Conservation (phyloP, 2,329 filamentous ascomycete genomes). For the Diaporthe nobilis region DNA sequence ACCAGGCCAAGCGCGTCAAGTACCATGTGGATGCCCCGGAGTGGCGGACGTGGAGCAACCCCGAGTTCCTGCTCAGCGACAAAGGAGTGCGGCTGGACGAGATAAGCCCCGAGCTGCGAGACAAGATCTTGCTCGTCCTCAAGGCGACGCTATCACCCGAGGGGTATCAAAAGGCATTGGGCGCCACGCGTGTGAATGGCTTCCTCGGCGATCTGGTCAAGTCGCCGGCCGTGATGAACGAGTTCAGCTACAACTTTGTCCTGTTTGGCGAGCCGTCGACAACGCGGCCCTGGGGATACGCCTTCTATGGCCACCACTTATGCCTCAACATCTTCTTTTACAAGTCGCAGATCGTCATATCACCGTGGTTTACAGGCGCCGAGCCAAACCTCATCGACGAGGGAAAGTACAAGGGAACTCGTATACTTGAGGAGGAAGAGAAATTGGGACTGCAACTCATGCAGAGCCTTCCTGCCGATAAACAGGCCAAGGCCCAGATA, state of each 20-base stretch:
- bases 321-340: slow-evolving; percentile 80
- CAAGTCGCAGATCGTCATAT: slow-evolving; percentile 74
- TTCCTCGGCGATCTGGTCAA: slow-evolving; percentile 79
- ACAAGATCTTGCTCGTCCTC: slow-evolving; percentile 69
- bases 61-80: slow-evolving; percentile 78
- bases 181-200: slow-evolving; percentile 81
- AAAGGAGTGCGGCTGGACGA: slow-evolving; percentile 81
- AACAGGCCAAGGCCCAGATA: slow-evolving; percentile 66
- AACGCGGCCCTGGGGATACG: slow-evolving; percentile 76
- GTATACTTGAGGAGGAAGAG: slow-evolving; percentile 77
- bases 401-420: slow-evolving; percentile 73
- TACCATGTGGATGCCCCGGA: slow-evolving; percentile 79
- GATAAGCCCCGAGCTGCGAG: slow-evolving; percentile 55
- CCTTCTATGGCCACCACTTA: slow-evolving; percentile 84
- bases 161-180: slow-evolving; percentile 78
- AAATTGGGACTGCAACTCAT: slow-evolving; percentile 76
- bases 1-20: slow-evolving; percentile 62
- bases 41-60: slow-evolving; percentile 81
- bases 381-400: slow-evolving; percentile 82
- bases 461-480: slow-evolving; percentile 68
- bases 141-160: slow-evolving; percentile 73
- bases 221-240: slow-evolving; percentile 76
- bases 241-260: slow-evolving; percentile 82
- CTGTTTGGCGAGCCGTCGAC: slow-evolving; percentile 76
- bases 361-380: slow-evolving; percentile 84